phyloP scores from a whole-genome alignment of 345 rosid genomes.

The Aquilaria sinensis region DNA sequence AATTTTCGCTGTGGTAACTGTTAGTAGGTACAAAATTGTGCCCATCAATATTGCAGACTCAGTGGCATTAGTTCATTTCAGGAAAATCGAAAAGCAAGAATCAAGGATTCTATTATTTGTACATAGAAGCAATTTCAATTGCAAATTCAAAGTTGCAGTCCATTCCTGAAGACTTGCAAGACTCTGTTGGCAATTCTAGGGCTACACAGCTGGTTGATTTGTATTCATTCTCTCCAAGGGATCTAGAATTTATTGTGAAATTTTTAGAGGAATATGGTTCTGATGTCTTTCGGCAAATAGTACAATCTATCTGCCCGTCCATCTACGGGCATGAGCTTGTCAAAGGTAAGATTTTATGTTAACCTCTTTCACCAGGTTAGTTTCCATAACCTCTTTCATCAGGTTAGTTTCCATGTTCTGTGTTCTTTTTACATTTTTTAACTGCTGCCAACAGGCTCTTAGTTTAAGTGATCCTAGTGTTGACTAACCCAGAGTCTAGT shows the following conservation, averaged over 20 bases:
- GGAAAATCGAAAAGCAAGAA: slow-evolving; percentile 83
- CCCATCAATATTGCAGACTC: slow-evolving; percentile 8
- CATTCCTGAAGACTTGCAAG: slow-evolving; percentile 45
- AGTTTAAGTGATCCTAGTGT: not conserved
- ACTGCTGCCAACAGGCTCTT: not conserved
- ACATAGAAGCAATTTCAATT: slow-evolving; percentile 80
- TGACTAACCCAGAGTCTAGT: not conserved
- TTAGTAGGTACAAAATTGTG: not conserved
- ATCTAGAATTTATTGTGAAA: slow-evolving; percentile 91
- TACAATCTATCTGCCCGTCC: slow-evolving; percentile 92
- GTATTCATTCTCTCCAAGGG: slow-evolving; percentile 74
- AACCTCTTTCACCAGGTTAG: not conserved
- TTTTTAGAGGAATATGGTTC: slow-evolving; percentile 77
- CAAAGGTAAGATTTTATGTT: slow-evolving; percentile 47
- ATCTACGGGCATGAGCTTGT: slow-evolving; percentile 97
- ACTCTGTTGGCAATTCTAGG: slow-evolving; percentile 36
- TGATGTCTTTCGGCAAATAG: slow-evolving; percentile 68
- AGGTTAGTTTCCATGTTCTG: not conserved
- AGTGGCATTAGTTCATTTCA: slow-evolving; percentile 25
- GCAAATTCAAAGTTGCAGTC: slow-evolving; percentile 76
- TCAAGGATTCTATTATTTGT: slow-evolving; percentile 92
- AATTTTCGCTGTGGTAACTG: not conserved
- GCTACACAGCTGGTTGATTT: slow-evolving; percentile 55
- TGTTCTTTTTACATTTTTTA: not conserved
- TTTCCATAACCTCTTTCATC: too few relatives aligned